Evolutionary conservation across 306 rosid species (phyloP), one percentile per base, ranked within the genome.

Genomic region (Cucurbita argyrosperma): DNA sequence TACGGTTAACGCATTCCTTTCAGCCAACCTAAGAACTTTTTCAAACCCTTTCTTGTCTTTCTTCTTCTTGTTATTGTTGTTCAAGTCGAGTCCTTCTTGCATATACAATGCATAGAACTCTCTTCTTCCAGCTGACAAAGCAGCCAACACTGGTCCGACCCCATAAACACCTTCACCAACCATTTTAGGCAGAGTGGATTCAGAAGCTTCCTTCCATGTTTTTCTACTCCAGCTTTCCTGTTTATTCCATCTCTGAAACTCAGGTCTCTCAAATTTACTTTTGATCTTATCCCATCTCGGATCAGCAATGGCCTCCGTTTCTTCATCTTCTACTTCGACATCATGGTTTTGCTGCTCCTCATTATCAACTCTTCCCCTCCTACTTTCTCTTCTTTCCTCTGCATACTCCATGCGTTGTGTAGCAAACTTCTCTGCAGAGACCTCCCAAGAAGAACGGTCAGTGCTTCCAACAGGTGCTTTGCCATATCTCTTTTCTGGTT

Each of bases 31-130:
- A 49, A 89, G 46, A 72, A 88, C 89, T 79, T 81, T 94, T 81
- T 91, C 97, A 77, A 89, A 89, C 58, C 96, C 96, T 76, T 88
- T 94, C 87, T 90, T 91, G 87, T 94, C 99, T 87, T 94, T 94
- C 87, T 94, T 94, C 88, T 89, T 94, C 82, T 92, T 81, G 54
- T 90, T 89, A 76, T 87, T 94, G 76, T 83, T 82, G 62, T 92
- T 84, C 82, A 94, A 85, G 79, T 88, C 99, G 79, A 94, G 77
- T 42, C 99, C 97, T 82, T 94, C 96, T 78, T 94, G 99, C 75
- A 84, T 78, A 74, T 91, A 85, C 77, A 91, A 80, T 21, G 90
- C 89, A 82, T 88, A 94, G 81, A 94, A 88, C 66, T 91, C 97
- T 85, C 99, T 91, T 83, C 97, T 80, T 74, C 88, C 95, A 75